phyloP scores from a whole-genome alignment of 345 rosid genomes.

The Raphanus raphanistrum region DNA sequence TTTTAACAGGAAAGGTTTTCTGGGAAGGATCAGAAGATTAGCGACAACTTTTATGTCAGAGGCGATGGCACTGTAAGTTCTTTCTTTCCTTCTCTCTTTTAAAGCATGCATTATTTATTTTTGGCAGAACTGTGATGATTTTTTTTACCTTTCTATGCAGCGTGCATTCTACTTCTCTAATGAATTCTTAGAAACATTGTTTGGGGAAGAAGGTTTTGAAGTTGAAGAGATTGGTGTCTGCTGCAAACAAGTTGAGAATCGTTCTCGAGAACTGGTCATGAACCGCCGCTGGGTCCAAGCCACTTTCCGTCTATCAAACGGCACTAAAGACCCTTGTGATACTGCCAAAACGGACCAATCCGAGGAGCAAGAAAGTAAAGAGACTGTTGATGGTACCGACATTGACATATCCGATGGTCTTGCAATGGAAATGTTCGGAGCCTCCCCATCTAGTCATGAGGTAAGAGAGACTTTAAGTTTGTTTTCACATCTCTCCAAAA shows the following conservation, averaged over 20 bases:
- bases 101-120: constrained; percentile 9
- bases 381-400: constrained; percentile 41
- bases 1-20: constrained; percentile 76
- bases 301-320: constrained; percentile 52
- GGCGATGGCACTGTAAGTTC: constrained; percentile 96
- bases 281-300: constrained; percentile 97
- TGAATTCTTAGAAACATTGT: constrained; percentile 65
- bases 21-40: constrained; percentile 79
- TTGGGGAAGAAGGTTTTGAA: constrained; percentile 66
- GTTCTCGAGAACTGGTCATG: constrained; percentile 82
- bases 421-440: constrained; percentile 77
- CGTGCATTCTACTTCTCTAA: constrained; percentile 89
- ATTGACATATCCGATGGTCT: constrained; percentile 80
- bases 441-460: constrained; percentile 58
- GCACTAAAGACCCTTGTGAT: constrained; percentile 18
- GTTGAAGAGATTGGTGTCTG: constrained; percentile 74
- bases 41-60: constrained; percentile 86
- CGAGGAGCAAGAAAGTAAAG: constrained; percentile 29
- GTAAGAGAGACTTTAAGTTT: constrained; percentile 38
- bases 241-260: constrained; percentile 94
- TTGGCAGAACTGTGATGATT: neutral
- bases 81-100: constrained; percentile 1
- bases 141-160: constrained; percentile 42
- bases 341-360: constrained; percentile 31
- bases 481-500: neutral